phyloP scores from a whole-genome alignment of 139 green algal genomes.

The Protoeuglena noctilucae region DNA sequence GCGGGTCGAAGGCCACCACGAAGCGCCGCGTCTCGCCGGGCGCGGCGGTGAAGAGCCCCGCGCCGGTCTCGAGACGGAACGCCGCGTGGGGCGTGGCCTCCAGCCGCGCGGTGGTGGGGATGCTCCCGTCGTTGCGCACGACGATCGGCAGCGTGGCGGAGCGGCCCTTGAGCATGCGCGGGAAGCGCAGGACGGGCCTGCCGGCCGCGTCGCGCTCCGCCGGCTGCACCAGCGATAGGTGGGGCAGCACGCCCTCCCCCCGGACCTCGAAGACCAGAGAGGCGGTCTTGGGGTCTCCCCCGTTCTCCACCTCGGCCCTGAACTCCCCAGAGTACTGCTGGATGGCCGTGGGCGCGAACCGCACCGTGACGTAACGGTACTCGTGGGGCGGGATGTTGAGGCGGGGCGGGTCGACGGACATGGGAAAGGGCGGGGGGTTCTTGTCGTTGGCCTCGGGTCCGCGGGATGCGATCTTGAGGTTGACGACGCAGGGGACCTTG shows the following conservation, averaged over 20 bases:
- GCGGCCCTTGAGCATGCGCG: slow-evolving; percentile 24
- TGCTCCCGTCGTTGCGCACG: slow-evolving; percentile 51
- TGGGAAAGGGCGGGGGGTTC: slow-evolving; percentile 29
- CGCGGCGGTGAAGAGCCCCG: slow-evolving; percentile 22
- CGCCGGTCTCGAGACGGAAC: slow-evolving; percentile 28
- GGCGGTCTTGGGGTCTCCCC: slow-evolving; percentile 35
- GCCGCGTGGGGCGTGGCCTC: slow-evolving; percentile 27
- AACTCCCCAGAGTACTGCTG: slow-evolving; percentile 40
- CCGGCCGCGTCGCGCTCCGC: slow-evolving; percentile 4
- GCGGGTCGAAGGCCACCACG: slow-evolving; percentile 29
- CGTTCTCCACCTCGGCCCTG: slow-evolving; percentile 44
- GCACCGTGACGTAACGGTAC: slow-evolving; percentile 22
- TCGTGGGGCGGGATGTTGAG: slow-evolving; percentile 31
- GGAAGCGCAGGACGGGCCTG: slow-evolving; percentile 23
- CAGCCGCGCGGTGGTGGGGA: slow-evolving; percentile 35
- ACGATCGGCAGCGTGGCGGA: slow-evolving; percentile 16
- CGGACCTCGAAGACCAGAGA: slow-evolving; percentile 34
- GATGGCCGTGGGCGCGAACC: slow-evolving; percentile 45
- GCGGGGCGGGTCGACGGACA: slow-evolving; percentile 33
- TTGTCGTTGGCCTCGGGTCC: background rate
- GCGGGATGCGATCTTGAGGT: slow-evolving; percentile 36
- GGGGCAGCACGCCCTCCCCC: slow-evolving; percentile 55
- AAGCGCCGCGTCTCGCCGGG: slow-evolving; percentile 28
- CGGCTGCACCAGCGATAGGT: slow-evolving; percentile 29
- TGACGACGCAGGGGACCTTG: slow-evolving; percentile 58